Conservation (phyloP, 129 eudicot species). For the Ambrosia artemisiifolia region DNA sequence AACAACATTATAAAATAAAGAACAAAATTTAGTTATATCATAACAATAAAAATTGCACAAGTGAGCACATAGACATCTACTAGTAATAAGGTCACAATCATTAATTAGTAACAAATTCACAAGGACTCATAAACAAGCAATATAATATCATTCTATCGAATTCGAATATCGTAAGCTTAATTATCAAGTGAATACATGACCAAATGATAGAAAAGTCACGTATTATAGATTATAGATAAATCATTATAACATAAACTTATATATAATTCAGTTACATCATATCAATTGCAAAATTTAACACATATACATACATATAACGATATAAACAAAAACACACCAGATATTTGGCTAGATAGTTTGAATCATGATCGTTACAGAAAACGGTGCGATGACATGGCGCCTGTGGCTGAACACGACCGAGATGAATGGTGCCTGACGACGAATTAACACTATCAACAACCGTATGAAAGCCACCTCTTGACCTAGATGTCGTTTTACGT, state of each 20-base stretch:
- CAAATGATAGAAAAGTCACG: no score
- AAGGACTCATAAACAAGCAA: background rate
- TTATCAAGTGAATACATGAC: no score
- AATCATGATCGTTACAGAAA: constrained; percentile 87
- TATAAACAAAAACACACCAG: constrained; percentile 40
- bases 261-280: background rate
- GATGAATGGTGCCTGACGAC: constrained; percentile 50
- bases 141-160: no score
- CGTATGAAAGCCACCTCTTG: constrained; percentile 32
- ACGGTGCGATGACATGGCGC: constrained; percentile 93
- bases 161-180: no score
- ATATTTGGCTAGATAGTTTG: constrained; percentile 63
- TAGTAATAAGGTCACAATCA: background rate
- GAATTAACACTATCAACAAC: constrained; percentile 27
- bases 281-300: background rate
- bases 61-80: no score
- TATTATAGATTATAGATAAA: background rate
- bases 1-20: no score
- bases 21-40: no score
- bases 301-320: background rate
- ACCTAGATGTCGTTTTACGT: constrained; percentile 51
- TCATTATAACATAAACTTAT: background rate
- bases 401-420: constrained; percentile 87
- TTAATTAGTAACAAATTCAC: background rate
- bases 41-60: no score